Evolutionary conservation across 2,329 filamentous ascomycete genomes (phyloP).

Genomic region (Pseudocercospora macadamiae): DNA sequence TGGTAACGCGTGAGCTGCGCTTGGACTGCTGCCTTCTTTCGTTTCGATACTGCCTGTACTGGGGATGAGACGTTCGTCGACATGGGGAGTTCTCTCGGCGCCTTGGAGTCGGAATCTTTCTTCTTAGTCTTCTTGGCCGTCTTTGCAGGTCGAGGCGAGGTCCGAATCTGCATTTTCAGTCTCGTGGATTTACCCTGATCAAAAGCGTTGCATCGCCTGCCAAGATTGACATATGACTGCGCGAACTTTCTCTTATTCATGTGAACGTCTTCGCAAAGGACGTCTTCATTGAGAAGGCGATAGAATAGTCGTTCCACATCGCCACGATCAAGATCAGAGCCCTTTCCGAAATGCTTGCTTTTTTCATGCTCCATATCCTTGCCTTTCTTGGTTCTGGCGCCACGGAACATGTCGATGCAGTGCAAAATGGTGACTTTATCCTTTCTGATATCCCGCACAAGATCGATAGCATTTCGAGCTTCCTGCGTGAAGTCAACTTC

Average conservation of each 20-base stretch:
- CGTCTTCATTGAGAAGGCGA: conserved; percentile 72
- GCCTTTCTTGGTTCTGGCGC: conserved; percentile 64
- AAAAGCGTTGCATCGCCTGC: conserved; percentile 52
- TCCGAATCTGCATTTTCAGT: conserved; percentile 58
- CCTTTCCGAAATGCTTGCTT: conserved; percentile 66
- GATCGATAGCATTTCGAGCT: conserved; percentile 69
- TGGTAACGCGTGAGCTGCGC: conserved; percentile 32
- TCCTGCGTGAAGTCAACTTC: conserved; percentile 75
- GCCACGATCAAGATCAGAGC: conserved; percentile 69
- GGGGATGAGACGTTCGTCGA: conserved; percentile 72
- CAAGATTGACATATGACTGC: conserved; percentile 67
- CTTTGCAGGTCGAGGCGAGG: conserved; percentile 32
- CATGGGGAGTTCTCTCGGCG: conserved; percentile 55
- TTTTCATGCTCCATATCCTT: conserved; percentile 56
- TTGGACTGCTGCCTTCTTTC: conserved; percentile 35
- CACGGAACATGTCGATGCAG: conserved; percentile 82
- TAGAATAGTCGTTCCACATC: conserved; percentile 86
- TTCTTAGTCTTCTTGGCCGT: conserved; percentile 39
- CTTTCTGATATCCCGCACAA: conserved; percentile 63
- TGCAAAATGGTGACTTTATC: conserved; percentile 73
- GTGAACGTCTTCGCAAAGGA: conserved; percentile 65
- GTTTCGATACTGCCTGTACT: conserved; percentile 51
- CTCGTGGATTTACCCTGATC: conserved; percentile 41
- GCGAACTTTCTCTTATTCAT: conserved; percentile 62
- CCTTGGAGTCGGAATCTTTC: conserved; percentile 38